Evolutionary conservation across 208 protist genomes (phyloP), one percentile per base, ranked within the genome.

Genomic region (Tetramitus jugosus): DNA sequence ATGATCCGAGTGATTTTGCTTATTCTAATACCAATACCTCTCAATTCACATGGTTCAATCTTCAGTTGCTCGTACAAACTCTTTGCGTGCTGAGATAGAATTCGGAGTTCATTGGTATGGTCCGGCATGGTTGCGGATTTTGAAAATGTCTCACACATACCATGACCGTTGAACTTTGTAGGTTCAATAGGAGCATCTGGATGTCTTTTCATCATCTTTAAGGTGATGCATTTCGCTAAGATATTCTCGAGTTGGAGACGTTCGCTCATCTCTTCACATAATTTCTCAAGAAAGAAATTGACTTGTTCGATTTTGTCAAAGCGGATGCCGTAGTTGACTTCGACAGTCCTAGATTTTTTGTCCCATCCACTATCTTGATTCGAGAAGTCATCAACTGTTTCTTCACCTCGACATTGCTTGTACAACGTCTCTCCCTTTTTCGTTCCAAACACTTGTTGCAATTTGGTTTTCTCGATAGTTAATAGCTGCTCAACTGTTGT

Each of bases 391-490:
- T n/a, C n/a, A n/a, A n/a, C n/a, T n/a, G n/a, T n/a, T n/a, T n/a
- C n/a, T n/a, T n/a, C n/a, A n/a, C n/a, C n/a, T n/a, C n/a, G n/a
- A n/a, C n/a, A n/a, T n/a, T n/a, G n/a, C n/a, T 74, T 53, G n/a
- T 37, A 74, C 0, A 74, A 2, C 35, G 39, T 53, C 53, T 74
- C 67, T 35, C 67, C 67, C 26, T 74, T 74, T 37, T 53, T 74
- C 3, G 33, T 43, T 35, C 67, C 67, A 14, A 49, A 17, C 8
- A 74, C 23, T 17, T 37, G 3, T 52, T 45, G 13, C 3, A 74
- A 53, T 74, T 74, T 13, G 23, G 17, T 45, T 35, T 39, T 53
- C 3, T 20, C 23, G 8, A 46, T 23, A 3, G 10, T 74, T 37
- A 45, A 74, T 23, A 74, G 6, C 0, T 74, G n/a, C 1, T 23